These are phyloP conservation scores for Entonaema liquescens DNA, from an alignment of 495 filamentous ascomycete genomes.

Conservation along the genomic window DNA sequence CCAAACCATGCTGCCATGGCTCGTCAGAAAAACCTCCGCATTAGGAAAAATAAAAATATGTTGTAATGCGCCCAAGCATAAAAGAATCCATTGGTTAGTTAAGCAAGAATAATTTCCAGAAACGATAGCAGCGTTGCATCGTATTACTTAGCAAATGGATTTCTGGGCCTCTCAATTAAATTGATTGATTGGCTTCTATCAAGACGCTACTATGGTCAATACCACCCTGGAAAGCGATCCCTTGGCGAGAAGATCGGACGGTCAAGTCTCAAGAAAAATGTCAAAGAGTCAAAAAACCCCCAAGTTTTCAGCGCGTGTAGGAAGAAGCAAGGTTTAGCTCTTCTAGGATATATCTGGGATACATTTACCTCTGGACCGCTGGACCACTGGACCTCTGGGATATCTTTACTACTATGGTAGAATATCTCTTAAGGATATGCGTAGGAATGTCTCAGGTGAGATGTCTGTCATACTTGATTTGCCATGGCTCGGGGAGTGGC, in stretches of 20 bases:
- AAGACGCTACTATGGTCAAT: conserved; percentile 26
- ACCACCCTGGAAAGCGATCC: conserved; percentile 42
- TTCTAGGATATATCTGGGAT: neutral
- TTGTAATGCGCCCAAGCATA: conserved; percentile 10
- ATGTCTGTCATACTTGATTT: conserved; percentile 36
- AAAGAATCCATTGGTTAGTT: conserved; percentile 31
- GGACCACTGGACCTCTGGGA: no score
- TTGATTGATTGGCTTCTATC: conserved; percentile 28
- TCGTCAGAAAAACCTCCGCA: conserved; percentile 39
- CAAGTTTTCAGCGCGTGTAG: conserved; percentile 18
- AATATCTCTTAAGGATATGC: neutral
- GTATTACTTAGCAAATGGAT: conserved; percentile 28
- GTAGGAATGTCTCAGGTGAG: conserved; percentile 28
- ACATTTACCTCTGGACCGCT: neutral
- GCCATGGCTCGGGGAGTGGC: conserved; percentile 21
- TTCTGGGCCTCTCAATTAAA: conserved; percentile 39
- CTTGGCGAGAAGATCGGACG: conserved; percentile 45
- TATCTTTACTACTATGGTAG: no score
- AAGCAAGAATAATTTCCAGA: conserved; percentile 35
- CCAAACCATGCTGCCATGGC: conserved; percentile 9
- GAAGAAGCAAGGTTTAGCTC: conserved; percentile 29
- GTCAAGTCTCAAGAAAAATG: conserved; percentile 23
- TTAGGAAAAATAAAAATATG: conserved; percentile 34
- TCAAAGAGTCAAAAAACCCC: conserved; percentile 21
- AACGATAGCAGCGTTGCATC: conserved; percentile 36